phyloP scores from a whole-genome alignment of 2,329 filamentous ascomycete genomes.

The Pseudopithomyces maydicus region DNA sequence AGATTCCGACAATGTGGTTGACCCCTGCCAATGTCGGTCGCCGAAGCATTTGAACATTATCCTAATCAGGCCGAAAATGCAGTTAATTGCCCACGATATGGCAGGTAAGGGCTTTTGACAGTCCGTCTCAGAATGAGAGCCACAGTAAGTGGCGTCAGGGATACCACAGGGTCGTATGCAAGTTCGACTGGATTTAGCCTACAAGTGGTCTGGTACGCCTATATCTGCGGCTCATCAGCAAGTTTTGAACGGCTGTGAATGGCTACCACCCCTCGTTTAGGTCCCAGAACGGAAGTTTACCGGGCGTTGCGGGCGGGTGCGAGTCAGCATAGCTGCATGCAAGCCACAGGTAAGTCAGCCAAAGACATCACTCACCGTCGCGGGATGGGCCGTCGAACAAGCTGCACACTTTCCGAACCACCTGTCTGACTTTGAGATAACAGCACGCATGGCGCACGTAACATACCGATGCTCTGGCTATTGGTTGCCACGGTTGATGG shows the following conservation, averaged over 20 bases:
- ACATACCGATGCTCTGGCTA: neutral
- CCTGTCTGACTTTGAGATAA: constrained; percentile 3
- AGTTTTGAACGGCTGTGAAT: neutral
- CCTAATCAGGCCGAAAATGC: neutral
- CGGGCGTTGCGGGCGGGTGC: constrained; percentile 3
- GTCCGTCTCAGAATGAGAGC: neutral
- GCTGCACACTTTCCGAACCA: constrained; percentile 1
- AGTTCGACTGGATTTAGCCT: neutral
- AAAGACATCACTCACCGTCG: neutral
- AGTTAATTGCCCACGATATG: neutral
- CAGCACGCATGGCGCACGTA: neutral
- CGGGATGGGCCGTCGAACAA: constrained; percentile 7
- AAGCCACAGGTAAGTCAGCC: constrained; percentile 4
- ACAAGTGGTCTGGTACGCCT: neutral
- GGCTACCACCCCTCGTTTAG: neutral
- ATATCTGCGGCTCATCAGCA: neutral
- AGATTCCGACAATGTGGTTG: constrained; percentile 1
- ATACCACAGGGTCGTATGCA: neutral
- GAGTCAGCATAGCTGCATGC: constrained; percentile 5
- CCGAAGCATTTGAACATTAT: constrained; percentile 3
- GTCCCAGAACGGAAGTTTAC: constrained; percentile 3
- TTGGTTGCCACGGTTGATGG: neutral
- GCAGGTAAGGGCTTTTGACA: neutral
- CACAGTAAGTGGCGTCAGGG: neutral
- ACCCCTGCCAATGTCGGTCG: neutral